These are phyloP conservation scores for Crassisporium funariophilum DNA, from an alignment of 768 basidiomycete genomes.

Conservation along the genomic window DNA sequence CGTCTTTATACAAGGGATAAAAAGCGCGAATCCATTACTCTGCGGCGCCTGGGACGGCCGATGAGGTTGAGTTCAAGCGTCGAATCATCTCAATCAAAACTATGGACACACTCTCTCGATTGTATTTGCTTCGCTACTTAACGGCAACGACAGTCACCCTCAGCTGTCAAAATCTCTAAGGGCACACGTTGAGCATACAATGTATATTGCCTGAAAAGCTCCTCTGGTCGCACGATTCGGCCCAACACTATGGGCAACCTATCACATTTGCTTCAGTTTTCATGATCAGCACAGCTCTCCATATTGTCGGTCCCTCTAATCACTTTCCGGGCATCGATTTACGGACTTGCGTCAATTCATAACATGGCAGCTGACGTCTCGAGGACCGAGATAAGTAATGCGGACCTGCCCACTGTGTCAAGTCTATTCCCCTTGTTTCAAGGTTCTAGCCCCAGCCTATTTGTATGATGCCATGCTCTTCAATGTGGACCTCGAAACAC, in stretches of 20 bases:
- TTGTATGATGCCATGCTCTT: conserved; percentile 16
- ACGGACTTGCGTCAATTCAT: background rate
- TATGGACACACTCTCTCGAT: too few relatives aligned
- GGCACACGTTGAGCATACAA: background rate
- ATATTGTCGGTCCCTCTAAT: background rate
- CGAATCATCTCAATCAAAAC: too few relatives aligned
- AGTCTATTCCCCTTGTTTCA: background rate
- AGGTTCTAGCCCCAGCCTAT: background rate
- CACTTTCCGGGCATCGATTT: background rate
- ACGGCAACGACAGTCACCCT: too few relatives aligned
- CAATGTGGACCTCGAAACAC: conserved; percentile 12
- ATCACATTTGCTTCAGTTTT: too few relatives aligned
- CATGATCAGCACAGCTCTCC: conserved; percentile 2
- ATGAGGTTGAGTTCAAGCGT: too few relatives aligned
- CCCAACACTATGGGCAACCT: conserved; percentile 5
- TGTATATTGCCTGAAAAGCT: background rate
- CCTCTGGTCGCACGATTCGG: conserved; percentile 9
- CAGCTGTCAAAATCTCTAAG: too few relatives aligned
- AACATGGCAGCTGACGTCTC: conserved; percentile 2
- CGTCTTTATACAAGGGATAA: too few relatives aligned
- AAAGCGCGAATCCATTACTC: too few relatives aligned
- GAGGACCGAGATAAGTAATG: conserved; percentile 7
- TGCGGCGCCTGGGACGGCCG: too few relatives aligned
- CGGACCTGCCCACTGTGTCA: background rate
- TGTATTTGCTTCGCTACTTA: too few relatives aligned